Percentiles rank a stretch among this genome's conserved stretches.
Conservation (phyloP, 2,329 filamentous ascomycete species). For the Didymella segeticola region DNA sequence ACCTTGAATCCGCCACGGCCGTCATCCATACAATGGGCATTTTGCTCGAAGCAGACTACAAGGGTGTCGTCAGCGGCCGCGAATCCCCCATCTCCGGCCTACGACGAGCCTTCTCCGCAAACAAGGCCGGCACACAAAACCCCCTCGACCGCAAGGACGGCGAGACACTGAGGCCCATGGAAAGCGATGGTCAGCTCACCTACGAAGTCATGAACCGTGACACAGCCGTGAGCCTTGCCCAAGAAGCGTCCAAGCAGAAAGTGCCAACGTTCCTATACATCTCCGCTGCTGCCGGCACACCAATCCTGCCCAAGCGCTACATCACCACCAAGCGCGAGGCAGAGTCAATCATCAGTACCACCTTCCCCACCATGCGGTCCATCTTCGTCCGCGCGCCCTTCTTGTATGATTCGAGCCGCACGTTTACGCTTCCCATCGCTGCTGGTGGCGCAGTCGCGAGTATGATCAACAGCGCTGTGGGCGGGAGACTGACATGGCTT, state of each 20-base stretch:
- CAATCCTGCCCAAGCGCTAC: slow-evolving; percentile 83
- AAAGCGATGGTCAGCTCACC: slow-evolving; percentile 78
- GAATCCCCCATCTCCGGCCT: slow-evolving; percentile 84
- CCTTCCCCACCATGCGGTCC: slow-evolving; percentile 76
- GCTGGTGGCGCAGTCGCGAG: slow-evolving; percentile 76
- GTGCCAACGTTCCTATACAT: slow-evolving; percentile 82
- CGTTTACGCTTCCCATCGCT: slow-evolving; percentile 84
- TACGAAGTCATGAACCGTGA: slow-evolving; percentile 99
- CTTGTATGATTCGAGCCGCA: slow-evolving; percentile 83
- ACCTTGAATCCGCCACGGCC: slow-evolving; percentile 78
- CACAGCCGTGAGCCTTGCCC: slow-evolving; percentile 80
- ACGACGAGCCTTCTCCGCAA: slow-evolving; percentile 75
- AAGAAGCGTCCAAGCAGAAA: slow-evolving; percentile 71
- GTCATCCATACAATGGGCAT: slow-evolving; percentile 97
- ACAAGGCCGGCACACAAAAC: slow-evolving; percentile 69
- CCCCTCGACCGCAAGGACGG: slow-evolving; percentile 69
- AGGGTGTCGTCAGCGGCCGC: slow-evolving; percentile 82
- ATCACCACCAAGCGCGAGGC: slow-evolving; percentile 92
- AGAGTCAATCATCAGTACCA: slow-evolving; percentile 74
- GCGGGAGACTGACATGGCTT: slow-evolving; percentile 75
- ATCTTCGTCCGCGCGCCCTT: slow-evolving; percentile 87
- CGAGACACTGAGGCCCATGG: slow-evolving; percentile 67
- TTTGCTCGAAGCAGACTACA: slow-evolving; percentile 96
- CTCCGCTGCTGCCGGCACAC: slow-evolving; percentile 85
- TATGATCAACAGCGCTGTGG: slow-evolving; percentile 77